These are phyloP conservation scores for Ophiostoma sp. DNA, from an alignment of 2,329 filamentous ascomycete genomes.

Conservation along the genomic window DNA sequence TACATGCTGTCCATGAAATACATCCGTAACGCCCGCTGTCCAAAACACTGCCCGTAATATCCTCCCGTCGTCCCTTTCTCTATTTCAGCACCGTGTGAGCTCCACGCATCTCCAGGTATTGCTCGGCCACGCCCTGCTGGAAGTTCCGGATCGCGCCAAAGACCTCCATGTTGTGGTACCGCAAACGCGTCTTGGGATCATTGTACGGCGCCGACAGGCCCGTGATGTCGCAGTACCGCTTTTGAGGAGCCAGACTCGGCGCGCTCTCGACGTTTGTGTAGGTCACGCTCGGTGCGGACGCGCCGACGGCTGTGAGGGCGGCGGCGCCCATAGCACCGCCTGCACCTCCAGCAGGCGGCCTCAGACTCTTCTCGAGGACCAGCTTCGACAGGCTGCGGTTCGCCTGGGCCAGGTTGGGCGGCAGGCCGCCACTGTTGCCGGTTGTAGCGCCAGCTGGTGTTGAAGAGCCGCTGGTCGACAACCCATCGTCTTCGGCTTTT, in stretches of 20 bases:
- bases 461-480: constrained; percentile 58
- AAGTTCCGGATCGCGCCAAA: constrained; percentile 80
- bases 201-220: constrained; percentile 88
- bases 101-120: constrained; percentile 83
- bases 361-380: constrained; percentile 78
- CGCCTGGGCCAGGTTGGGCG: constrained; percentile 81
- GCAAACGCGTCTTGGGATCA: constrained; percentile 89
- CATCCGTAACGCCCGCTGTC: neutral
- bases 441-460: constrained; percentile 46
- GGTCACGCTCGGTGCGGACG: constrained; percentile 69
- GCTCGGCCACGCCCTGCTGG: constrained; percentile 79
- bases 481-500: constrained; percentile 45
- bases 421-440: constrained; percentile 38
- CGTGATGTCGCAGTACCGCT: constrained; percentile 94
- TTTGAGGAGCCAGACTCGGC: constrained; percentile 79
- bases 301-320: constrained; percentile 22
- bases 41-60: neutral
- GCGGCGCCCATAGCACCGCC: neutral
- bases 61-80: constrained; percentile 33
- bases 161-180: constrained; percentile 91
- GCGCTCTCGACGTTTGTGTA: constrained; percentile 95
- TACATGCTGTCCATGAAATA: neutral
- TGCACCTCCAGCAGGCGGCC: neutral
- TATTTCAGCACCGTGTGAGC: constrained; percentile 93
- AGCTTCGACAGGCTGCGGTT: constrained; percentile 83